A percentile compares a stretch with the other conserved stretches of the same genome.
Evolutionary conservation across 768 basidiomycete species (phyloP).

Genomic region (Mrakia frigida): DNA sequence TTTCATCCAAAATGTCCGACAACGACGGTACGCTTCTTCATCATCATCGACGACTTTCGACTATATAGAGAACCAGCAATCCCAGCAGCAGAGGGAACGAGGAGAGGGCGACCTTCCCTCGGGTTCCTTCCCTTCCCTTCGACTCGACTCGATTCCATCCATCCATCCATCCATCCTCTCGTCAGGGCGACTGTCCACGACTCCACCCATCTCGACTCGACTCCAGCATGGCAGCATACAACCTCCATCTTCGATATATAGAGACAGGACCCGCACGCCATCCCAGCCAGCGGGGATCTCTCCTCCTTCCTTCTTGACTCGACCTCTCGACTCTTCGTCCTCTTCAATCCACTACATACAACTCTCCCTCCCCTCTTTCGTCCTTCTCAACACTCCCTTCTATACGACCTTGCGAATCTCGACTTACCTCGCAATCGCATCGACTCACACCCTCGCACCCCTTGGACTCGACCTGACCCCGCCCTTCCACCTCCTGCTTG

Average conservation of each 20-base stretch:
- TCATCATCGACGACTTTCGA: not conserved
- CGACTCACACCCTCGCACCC: not conserved
- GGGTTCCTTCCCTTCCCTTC: not conserved
- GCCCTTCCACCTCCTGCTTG: not conserved
- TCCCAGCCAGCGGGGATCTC: not conserved
- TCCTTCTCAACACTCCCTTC: not conserved
- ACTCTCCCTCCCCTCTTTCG: not conserved
- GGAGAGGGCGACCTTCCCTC: not conserved
- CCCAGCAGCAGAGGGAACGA: not conserved
- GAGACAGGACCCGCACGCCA: not conserved
- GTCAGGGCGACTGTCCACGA: not conserved
- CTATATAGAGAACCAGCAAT: not conserved
- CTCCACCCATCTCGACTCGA: not conserved
- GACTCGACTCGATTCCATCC: not conserved
- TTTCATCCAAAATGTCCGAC: conserved; percentile 18
- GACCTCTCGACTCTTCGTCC: too few relatives aligned
- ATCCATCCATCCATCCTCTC: not conserved
- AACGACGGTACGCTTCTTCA: conserved; percentile 27
- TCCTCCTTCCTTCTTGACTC: not conserved
- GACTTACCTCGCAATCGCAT: not conserved
- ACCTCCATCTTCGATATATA: not conserved
- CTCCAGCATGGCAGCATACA: not conserved
- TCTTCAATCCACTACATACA: not conserved
- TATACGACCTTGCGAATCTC: not conserved
- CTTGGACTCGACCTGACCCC: conserved; percentile 1